phyloP scores from a whole-genome alignment of 1,139 yeast species.

The Taphrina wiesneri region DNA sequence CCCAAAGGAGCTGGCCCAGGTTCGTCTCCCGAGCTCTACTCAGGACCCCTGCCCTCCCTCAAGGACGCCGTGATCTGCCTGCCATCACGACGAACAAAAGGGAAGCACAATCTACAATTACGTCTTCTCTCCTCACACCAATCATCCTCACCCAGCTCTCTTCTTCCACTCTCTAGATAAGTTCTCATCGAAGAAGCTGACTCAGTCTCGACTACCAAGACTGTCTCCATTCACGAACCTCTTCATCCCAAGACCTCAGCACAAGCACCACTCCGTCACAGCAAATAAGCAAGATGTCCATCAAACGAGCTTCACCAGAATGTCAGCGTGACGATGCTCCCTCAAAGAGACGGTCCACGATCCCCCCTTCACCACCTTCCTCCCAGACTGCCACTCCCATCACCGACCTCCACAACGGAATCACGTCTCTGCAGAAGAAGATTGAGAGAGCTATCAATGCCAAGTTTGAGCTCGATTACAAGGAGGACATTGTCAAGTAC shows the following conservation, averaged over 20 bases:
- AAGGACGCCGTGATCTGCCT: neutral
- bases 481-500: slow-evolving; percentile 46
- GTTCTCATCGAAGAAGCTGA: neutral
- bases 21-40: neutral
- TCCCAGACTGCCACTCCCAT: slow-evolving; percentile 19
- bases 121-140: slow-evolving; percentile 5
- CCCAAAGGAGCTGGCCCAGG: slow-evolving; percentile 2
- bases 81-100: slow-evolving; percentile 1
- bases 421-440: slow-evolving; percentile 24
- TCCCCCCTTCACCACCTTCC: slow-evolving; percentile 29
- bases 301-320: slow-evolving; percentile 27
- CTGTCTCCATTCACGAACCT: neutral
- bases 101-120: slow-evolving; percentile 1
- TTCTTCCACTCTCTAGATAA: neutral
- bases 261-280: neutral
- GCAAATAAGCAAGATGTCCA: neutral
- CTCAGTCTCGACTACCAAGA: neutral
- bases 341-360: slow-evolving; percentile 24
- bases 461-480: slow-evolving; percentile 46
- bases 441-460: slow-evolving; percentile 40
- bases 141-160: neutral
- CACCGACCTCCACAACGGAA: neutral
- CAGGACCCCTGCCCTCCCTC: slow-evolving; percentile 1
- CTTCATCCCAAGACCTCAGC: neutral
- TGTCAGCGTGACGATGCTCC: slow-evolving; percentile 26